Base-by-base conservation (phyloP, 2,329 filamentous ascomycete genomes). In the Fusarium citri region DNA sequence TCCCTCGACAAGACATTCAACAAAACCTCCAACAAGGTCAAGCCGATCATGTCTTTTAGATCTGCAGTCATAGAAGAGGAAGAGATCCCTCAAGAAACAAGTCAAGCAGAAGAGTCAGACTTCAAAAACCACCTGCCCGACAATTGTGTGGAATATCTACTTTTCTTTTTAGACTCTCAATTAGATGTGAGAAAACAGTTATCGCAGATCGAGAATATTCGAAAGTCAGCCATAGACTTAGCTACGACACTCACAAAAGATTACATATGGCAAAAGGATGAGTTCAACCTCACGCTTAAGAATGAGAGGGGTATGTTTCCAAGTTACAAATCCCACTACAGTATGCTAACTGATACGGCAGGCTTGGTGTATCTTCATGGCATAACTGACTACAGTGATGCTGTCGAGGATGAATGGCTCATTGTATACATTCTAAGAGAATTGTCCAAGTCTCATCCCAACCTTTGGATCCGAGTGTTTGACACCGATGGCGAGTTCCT, bases 401-500 rank as follows among this genome's bases (percentile, higher is more conserved):
- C 94, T 0, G 90, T 98, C 6, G 95, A 97, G 76, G 96, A 99
- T 74, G 97, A 99, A 82, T 99, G 96, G 97, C 87, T 98, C 8
- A 91, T 98, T 64, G 94, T 98, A 22, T 97, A 94, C 80, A 83
- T 98, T 8, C 84, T 99, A 30, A 89, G 92, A 46, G 91, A 97
- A 80, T 82, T 98, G 72, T 94, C 91, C 72, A 92, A 86, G 72
- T 85, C 87, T 40, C 92, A 92, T 74, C 83, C 88, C 7, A 85
- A 91, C 64, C 84, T 94, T 10, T 99, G 95, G 94, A 87, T 94
- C 48, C 90, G 92, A 50, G 86, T 97, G 6, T 90, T 88, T 64
- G 96, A 99, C 78, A 91, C 90, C 50, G 96, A 98, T 80, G 97
- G 97, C 73, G 94, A 99, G 77, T 99, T 99, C 74, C 86, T 99